phyloP scores from a whole-genome alignment of 257 asterid species.

The Salvia rosmarinus region DNA sequence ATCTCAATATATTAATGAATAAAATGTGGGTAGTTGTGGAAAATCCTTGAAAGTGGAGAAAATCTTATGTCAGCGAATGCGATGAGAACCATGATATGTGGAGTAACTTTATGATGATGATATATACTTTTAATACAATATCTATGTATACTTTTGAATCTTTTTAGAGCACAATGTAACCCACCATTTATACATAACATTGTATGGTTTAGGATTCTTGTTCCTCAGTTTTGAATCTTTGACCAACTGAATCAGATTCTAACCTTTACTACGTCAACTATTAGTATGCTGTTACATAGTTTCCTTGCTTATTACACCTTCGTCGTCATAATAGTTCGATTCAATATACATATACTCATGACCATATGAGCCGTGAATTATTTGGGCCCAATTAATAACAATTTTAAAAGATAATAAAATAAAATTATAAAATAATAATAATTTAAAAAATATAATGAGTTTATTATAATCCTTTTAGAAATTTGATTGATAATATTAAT shows the following conservation, averaged over 20 bases:
- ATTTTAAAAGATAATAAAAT: no score
- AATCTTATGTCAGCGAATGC: conserved; percentile 28
- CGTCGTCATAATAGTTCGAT: no score
- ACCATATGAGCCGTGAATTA: no score
- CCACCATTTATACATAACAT: conserved; percentile 19
- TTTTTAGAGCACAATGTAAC: conserved; percentile 24
- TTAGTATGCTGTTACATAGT: neutral
- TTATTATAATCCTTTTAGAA: no score
- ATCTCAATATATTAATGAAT: no score
- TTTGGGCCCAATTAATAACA: no score
- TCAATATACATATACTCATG: no score
- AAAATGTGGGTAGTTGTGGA: no score
- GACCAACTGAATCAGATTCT: conserved; percentile 46
- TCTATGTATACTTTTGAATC: conserved; percentile 25
- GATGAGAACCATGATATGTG: conserved; percentile 38
- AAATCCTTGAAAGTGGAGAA: conserved; percentile 22
- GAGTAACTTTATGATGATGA: conserved; percentile 36
- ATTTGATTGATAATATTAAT: no score
- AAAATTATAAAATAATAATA: no score
- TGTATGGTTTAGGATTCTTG: conserved; percentile 34
- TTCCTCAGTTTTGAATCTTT: conserved; percentile 40
- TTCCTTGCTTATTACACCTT: no score
- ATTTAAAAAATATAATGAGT: no score
- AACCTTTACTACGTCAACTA: conserved; percentile 6
- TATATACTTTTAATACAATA: neutral